phyloP scores from a whole-genome alignment of 2,329 filamentous ascomycete genomes.

The Teratosphaeria destructans region DNA sequence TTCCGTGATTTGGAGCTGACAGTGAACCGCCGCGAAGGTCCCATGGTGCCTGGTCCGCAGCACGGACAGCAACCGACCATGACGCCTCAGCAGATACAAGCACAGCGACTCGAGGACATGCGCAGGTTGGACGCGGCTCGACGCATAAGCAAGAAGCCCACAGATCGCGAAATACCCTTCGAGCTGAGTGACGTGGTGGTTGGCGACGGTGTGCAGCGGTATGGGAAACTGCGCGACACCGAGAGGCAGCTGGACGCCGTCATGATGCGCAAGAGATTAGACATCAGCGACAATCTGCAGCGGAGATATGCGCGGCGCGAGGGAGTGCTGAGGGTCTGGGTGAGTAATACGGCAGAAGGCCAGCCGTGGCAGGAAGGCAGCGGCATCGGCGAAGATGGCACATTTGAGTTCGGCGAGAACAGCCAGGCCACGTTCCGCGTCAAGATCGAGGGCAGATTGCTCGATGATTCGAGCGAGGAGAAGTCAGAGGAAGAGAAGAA shows the following conservation, averaged over 20 bases:
- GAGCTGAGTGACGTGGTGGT: conserved; percentile 68
- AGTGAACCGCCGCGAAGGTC: conserved; percentile 33
- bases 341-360: conserved; percentile 87
- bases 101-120: conserved; percentile 34
- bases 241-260: conserved; percentile 84
- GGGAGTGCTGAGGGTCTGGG: conserved; percentile 83
- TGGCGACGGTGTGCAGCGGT: conserved; percentile 71
- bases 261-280: conserved; percentile 87
- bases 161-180: conserved; percentile 89
- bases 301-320: conserved; percentile 41
- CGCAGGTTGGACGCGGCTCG: conserved; percentile 49
- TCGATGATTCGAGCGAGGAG: conserved; percentile 48
- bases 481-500: conserved; percentile 18
- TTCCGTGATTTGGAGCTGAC: conserved; percentile 38
- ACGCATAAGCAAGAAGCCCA: conserved; percentile 77
- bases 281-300: conserved; percentile 76
- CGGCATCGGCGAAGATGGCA: conserved; percentile 55
- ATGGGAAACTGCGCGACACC: conserved; percentile 72
- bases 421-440: conserved; percentile 74
- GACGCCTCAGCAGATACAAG: conserved; percentile 34
- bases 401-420: conserved; percentile 69
- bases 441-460: conserved; percentile 78
- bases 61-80: conserved; percentile 29
- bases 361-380: conserved; percentile 70
- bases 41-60: conserved; percentile 25